Evolutionary conservation across 768 basidiomycete genomes (phyloP), one percentile per base, ranked within the genome.

Genomic region (Kwoniella newhampshirensis): DNA sequence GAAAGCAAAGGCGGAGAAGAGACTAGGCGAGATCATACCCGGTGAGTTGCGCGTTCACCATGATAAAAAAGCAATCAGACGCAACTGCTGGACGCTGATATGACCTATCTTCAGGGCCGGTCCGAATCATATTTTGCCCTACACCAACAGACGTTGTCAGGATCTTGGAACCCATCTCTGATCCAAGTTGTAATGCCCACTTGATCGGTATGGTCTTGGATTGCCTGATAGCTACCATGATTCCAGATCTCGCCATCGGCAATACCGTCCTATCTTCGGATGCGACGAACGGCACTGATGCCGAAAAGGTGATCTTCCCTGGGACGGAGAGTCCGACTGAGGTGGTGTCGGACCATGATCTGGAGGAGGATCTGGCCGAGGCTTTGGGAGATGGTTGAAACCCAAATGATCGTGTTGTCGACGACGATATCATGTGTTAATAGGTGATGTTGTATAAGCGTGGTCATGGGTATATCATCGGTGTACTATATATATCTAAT

Each of bases 191-290:
- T 72, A 97, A 96, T 71, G 80, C 82, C 1, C 92, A 92, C 63
- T 80, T 96, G 0, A 77, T 85, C 0, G 78, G 90, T 37, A 80
- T 90, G 64, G 57, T 94, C 1, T 73, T 94, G 15, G 92, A 96
- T 64, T 78, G 85, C 8, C 45, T 89, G 2, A 67, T 93, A n/a
- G 71, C 85, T 35, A 80, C 81, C 2, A 64, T 93, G 35, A 89
- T 91, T 64, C 91, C 92, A 0, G 91, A 92, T 76, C 77, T 94
- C 28, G 58, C 55, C 2, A 43, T 59, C 6, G 32, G 13, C 32
- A 32, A 32, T 13, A 6, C 32, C 13, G 13, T 32, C 32, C 7
- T 32, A 32, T 32, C 32, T 6, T 32, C 32, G 7, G 32, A 32
- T 6, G 32, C 32, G 7, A 13, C 6, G 32, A 13, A 32, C 32